phyloP scores from a whole-genome alignment of 257 asterid genomes.

The Nicotiana attenuata region DNA sequence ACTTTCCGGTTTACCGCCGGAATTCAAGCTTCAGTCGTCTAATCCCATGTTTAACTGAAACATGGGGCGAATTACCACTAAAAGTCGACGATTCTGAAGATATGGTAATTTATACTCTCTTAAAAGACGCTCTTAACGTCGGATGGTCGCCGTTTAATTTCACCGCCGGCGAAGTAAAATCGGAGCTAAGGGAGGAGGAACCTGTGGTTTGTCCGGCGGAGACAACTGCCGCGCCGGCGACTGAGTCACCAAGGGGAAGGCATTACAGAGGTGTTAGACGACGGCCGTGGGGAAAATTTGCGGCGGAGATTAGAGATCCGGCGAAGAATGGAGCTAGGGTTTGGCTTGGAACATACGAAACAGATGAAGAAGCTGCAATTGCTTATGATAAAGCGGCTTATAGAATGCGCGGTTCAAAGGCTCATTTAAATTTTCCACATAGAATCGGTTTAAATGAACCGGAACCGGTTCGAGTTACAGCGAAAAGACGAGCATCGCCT shows the following conservation, averaged over 20 bases:
- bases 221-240: neutral
- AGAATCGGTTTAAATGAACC: conserved; percentile 11
- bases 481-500: neutral
- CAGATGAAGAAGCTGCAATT: conserved; percentile 12
- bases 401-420: conserved; percentile 17
- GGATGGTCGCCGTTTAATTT: conserved; percentile 14
- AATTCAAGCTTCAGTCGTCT: conserved; percentile 14
- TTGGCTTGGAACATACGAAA: conserved; percentile 16
- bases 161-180: neutral
- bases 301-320: conserved; percentile 14
- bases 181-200: neutral
- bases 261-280: conserved; percentile 14
- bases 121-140: conserved; percentile 3
- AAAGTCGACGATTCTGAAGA: conserved; percentile 16
- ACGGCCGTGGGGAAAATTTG: conserved; percentile 15
- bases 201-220: neutral
- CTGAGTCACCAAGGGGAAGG: neutral
- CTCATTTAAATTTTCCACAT: conserved; percentile 12
- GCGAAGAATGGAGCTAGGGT: conserved; percentile 18
- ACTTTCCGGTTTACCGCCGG: neutral
- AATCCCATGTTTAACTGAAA: conserved; percentile 14
- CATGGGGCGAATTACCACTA: conserved; percentile 12
- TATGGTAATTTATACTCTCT: conserved; percentile 10
- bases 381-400: conserved; percentile 18
- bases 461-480: conserved; percentile 17